A percentile compares a stretch with the other conserved stretches of the same genome.
phyloP scores from a whole-genome alignment of 1,139 yeast genomes.

The Yamadazyma spencermartinsiae region DNA sequence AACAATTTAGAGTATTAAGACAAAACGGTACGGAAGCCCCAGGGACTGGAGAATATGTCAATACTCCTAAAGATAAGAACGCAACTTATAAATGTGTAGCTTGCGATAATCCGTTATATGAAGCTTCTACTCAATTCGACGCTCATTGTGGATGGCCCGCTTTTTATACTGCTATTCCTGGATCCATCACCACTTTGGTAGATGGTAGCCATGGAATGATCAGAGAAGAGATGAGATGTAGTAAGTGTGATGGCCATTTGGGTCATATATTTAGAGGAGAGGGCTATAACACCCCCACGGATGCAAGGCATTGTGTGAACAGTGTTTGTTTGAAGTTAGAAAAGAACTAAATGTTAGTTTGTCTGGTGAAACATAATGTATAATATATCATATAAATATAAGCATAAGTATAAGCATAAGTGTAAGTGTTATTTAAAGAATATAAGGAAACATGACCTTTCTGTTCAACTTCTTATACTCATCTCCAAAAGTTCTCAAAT shows the following conservation, averaged over 20 bases:
- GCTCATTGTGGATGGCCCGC: slow-evolving; percentile 99
- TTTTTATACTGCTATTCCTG: slow-evolving; percentile 85
- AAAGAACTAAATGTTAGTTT: slow-evolving; percentile 2
- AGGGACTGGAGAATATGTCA: slow-evolving; percentile 66
- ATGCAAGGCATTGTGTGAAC: slow-evolving; percentile 93
- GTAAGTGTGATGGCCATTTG: slow-evolving; percentile 88
- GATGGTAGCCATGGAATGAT: slow-evolving; percentile 74
- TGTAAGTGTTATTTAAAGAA: slow-evolving; percentile 6
- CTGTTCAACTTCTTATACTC: slow-evolving; percentile 69
- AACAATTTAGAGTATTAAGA: slow-evolving; percentile 77
- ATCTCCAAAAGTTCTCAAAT: slow-evolving; percentile 70
- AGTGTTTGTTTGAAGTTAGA: slow-evolving; percentile 72
- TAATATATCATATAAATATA: background rate
- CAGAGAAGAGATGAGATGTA: slow-evolving; percentile 86
- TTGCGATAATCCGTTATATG: slow-evolving; percentile 77
- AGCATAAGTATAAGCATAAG: background rate
- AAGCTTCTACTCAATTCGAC: slow-evolving; percentile 77
- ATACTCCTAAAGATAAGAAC: slow-evolving; percentile 38
- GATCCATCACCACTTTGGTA: slow-evolving; percentile 59
- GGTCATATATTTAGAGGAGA: slow-evolving; percentile 97
- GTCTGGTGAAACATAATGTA: background rate
- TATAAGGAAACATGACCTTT: slow-evolving; percentile 60
- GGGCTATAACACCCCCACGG: slow-evolving; percentile 86
- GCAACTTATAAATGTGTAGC: slow-evolving; percentile 87
- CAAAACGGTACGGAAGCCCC: slow-evolving; percentile 86